Evolutionary conservation across 2,329 filamentous ascomycete genomes (phyloP).

Genomic region (Phymatotrichopsis omnivora): DNA sequence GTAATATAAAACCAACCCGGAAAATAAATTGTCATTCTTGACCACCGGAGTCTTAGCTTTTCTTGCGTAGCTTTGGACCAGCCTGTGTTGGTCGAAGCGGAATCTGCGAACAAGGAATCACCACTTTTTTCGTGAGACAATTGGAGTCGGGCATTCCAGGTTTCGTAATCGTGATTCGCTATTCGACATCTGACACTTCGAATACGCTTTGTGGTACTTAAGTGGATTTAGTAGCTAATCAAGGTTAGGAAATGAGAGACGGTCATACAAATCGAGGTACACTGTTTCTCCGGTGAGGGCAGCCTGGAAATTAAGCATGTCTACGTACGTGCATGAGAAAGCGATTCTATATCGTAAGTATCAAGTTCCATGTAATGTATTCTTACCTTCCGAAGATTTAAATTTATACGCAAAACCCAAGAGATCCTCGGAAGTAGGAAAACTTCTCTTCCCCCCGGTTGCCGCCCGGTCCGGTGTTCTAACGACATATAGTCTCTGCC

Average conservation of each 20-base stretch:
- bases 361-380: no score
- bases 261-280: conserved; percentile 12
- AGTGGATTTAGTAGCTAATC: no score
- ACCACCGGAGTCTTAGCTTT: conserved; percentile 14
- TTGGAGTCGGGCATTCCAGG: conserved; percentile 12
- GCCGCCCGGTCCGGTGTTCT: neutral
- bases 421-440: no score
- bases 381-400: conserved; percentile 7
- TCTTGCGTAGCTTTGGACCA: conserved; percentile 8
- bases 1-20: conserved; percentile 13
- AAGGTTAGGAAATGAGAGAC: neutral
- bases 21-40: conserved; percentile 16
- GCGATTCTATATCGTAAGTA: neutral
- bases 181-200: no score
- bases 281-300: conserved; percentile 12
- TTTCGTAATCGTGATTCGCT: no score
- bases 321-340: conserved; percentile 8
- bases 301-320: conserved; percentile 16
- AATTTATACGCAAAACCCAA: conserved; percentile 17
- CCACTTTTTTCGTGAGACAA: conserved; percentile 15
- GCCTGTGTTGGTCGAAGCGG: conserved; percentile 10
- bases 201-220: no score
- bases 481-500: conserved; percentile 4
- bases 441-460: neutral
- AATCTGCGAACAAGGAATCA: conserved; percentile 9